Conservation (phyloP, 441 rosid species). For the Syzygium syzygioides region DNA sequence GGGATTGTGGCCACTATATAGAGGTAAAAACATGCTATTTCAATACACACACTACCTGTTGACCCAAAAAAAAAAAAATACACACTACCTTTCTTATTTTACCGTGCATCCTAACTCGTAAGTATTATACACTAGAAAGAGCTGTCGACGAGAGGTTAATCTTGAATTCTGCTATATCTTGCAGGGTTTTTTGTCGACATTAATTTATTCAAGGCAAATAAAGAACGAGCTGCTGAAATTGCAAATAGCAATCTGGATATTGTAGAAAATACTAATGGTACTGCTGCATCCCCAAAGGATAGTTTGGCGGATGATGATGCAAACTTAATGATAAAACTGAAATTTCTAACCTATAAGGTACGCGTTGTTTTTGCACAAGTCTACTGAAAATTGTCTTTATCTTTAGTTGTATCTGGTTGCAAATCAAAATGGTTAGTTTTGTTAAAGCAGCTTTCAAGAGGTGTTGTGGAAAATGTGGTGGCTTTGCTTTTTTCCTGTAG, state of each 20-base stretch:
- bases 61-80: not conserved
- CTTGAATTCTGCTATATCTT: not conserved
- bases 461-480: not conserved
- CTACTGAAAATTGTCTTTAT: not conserved
- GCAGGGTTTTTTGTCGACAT: conserved; percentile 92
- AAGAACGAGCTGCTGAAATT: conserved; percentile 51
- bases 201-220: conserved; percentile 75
- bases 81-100: not conserved
- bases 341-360: conserved; percentile 96
- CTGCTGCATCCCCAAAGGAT: conserved; percentile 28
- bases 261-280: conserved; percentile 32
- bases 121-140: not conserved
- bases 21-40: conserved; percentile 47
- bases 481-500: not conserved
- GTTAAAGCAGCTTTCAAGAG: not conserved
- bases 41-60: not conserved
- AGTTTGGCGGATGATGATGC: conserved; percentile 87
- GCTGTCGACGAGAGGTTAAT: not conserved
- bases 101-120: not conserved
- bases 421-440: not conserved
- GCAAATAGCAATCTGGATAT: conserved; percentile 25
- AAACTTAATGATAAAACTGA: conserved; percentile 89
- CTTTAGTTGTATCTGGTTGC: not conserved
- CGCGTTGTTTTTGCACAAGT: not conserved
- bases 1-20: conserved; percentile 92